phyloP scores from a whole-genome alignment of 352 stramenopile species.

The Globisporangium middletonii region DNA sequence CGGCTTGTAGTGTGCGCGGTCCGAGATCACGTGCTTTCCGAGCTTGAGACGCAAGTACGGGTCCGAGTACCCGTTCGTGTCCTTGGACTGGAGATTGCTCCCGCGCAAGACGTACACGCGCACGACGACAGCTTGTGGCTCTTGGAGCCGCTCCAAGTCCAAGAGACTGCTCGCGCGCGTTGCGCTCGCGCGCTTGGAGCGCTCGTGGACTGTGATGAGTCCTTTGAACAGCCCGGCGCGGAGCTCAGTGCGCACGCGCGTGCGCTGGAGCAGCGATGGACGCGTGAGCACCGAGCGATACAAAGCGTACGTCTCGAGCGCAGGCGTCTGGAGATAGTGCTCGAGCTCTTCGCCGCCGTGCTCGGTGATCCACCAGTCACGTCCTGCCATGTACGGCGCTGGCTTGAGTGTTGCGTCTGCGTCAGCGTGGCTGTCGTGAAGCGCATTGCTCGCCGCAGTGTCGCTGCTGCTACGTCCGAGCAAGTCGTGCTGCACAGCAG shows the following conservation, averaged over 20 bases:
- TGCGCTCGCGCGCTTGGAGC: slow-evolving; percentile 6
- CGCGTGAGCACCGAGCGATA: slow-evolving; percentile 53
- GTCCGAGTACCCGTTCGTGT: slow-evolving; percentile 72
- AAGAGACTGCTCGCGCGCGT: slow-evolving; percentile 17
- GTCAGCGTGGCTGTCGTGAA: slow-evolving; percentile 3
- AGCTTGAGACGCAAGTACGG: slow-evolving; percentile 74
- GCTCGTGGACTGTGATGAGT: slow-evolving; percentile 52
- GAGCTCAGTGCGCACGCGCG: slow-evolving; percentile 48
- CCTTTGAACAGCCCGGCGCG: slow-evolving; percentile 80
- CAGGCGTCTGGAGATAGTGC: slow-evolving; percentile 54
- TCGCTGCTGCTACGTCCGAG: slow-evolving; percentile 3
- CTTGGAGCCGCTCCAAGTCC: slow-evolving; percentile 41
- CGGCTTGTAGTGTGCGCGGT: slow-evolving; percentile 52
- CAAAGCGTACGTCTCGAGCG: slow-evolving; percentile 74
- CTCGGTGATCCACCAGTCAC: slow-evolving; percentile 75
- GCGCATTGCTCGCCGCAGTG: too few species aligned
- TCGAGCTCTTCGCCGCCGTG: slow-evolving; percentile 74
- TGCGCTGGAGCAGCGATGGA: slow-evolving; percentile 44
- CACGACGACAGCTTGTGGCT: slow-evolving; percentile 51
- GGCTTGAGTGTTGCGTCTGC: slow-evolving; percentile 11
- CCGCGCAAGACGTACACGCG: slow-evolving; percentile 72
- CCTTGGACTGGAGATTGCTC: slow-evolving; percentile 72
- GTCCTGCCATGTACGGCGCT: slow-evolving; percentile 42
- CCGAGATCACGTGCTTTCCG: slow-evolving; percentile 63
- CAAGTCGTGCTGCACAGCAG: slow-evolving; percentile 33